Base-by-base conservation (phyloP, 164 flowering plant species). In the Vitis rotundifolia region DNA sequence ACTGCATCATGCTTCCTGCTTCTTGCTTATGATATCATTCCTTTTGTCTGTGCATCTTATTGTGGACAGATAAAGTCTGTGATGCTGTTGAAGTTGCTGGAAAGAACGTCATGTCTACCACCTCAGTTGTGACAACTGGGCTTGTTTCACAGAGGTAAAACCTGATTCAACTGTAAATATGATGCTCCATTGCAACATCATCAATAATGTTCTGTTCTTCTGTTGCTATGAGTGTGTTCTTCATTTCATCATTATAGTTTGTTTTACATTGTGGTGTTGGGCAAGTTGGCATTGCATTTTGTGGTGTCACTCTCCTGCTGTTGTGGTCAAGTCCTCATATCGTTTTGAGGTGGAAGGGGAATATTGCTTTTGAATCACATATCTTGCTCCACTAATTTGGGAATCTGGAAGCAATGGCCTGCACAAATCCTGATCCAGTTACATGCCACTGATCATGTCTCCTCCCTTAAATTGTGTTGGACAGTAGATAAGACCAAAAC, bases 71-170 rank as follows among this genome's bases (percentile, higher is more conserved):
- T 64, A 92, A 83, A 73, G 85, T 94, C 1, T 89, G 89, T 71
- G 98, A 92, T 82, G 98, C 98, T 48, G 87, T 87, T 72, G 99
- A 94, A 80, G 89, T 91, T 11, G 87, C 95, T 68, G 95, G 97
- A 62, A 91, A 75, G 81, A 91, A 87, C 69, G 92, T 94, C 61
- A 76, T 94, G 90, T 87, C 97, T 4, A 92, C 99, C n/a, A 64
- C 97, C 16, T 85, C 97, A 2, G 81, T 72, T 61, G 97, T 94
- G 68, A 92, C 97, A 19, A 89, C 97, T 5, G 90, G 85, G 31
- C 88, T 94, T 37, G 96, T 94, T 68, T 82, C 88, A 2, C 90
- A 87, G 11, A 92, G 84, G 97, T 91, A 84, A 62, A 31, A 61
- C 48, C 73, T 29, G 12, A 49, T 1, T 52, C n/a, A 13, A 22